Conservation (phyloP, 1,139 yeast species). For the Lodderomyces orthopsilosis region DNA sequence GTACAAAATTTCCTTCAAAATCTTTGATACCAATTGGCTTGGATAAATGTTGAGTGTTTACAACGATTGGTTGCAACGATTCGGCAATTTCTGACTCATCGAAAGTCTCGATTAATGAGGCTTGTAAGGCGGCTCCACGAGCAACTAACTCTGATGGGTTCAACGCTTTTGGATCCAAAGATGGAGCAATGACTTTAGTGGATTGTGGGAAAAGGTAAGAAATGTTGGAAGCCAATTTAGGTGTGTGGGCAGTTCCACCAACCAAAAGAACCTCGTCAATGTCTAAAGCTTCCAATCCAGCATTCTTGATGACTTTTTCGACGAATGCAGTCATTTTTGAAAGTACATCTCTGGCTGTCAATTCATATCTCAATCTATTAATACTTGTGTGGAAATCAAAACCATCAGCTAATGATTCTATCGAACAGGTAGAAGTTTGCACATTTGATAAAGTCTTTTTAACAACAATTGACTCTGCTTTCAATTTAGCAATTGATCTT, state of each 20-base stretch:
- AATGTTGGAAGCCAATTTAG: constrained; percentile 81
- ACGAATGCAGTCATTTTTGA: constrained; percentile 74
- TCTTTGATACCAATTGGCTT: constrained; percentile 85
- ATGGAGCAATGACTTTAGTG: constrained; percentile 75
- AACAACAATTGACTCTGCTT: constrained; percentile 78
- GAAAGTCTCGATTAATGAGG: constrained; percentile 77
- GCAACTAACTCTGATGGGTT: constrained; percentile 89
- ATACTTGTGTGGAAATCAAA: constrained; percentile 88
- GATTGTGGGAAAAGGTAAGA: constrained; percentile 76
- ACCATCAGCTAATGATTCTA: constrained; percentile 94
- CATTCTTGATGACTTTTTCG: constrained; percentile 72
- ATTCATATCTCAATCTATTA: constrained; percentile 92
- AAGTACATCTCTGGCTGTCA: constrained; percentile 77
- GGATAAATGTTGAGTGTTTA: constrained; percentile 83
- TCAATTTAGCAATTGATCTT: constrained; percentile 85
- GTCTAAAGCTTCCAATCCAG: constrained; percentile 80
- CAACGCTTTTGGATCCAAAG: constrained; percentile 69
- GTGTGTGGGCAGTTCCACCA: constrained; percentile 93
- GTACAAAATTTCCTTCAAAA: constrained; percentile 67
- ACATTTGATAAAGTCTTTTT: constrained; percentile 93
- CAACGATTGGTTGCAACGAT: constrained; percentile 79
- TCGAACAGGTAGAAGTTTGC: constrained; percentile 83
- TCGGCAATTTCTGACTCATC: constrained; percentile 86
- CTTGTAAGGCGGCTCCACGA: constrained; percentile 98
- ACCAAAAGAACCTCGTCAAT: constrained; percentile 87